Evolutionary conservation across 179 eudicot genomes (phyloP).

Genomic region (Silene noctiflora): DNA sequence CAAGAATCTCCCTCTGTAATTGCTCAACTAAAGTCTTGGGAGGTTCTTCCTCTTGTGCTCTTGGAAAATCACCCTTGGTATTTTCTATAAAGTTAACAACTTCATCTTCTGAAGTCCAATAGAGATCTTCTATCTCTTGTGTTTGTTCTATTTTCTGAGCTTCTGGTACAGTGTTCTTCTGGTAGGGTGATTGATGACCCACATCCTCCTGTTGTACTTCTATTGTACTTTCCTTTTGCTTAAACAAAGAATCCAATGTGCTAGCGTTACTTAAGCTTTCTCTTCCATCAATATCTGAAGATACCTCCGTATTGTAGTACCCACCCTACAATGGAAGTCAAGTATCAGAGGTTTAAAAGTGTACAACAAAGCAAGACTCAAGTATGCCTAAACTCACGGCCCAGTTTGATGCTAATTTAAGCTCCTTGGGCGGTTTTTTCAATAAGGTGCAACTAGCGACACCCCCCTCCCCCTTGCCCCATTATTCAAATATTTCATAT

Average conservation of each 20-base stretch:
- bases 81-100: conserved; percentile 29
- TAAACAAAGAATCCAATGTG: conserved; percentile 26
- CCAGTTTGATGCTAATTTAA: neutral
- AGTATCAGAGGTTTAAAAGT: neutral
- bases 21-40: conserved; percentile 42
- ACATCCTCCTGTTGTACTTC: conserved; percentile 21
- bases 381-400: neutral
- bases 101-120: conserved; percentile 55
- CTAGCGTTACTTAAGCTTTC: conserved; percentile 27
- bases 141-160: conserved; percentile 23
- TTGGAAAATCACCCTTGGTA: conserved; percentile 30
- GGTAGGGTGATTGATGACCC: conserved; percentile 25
- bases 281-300: conserved; percentile 35
- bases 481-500: no score
- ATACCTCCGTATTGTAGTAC: conserved; percentile 24
- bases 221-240: conserved; percentile 24
- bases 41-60: conserved; percentile 33
- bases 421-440: neutral
- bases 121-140: conserved; percentile 32
- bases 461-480: no score
- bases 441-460: neutral
- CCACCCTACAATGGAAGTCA: conserved; percentile 35
- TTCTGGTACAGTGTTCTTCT: conserved; percentile 6
- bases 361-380: neutral
- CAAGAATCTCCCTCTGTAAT: conserved; percentile 42